Evolutionary conservation across 345 rosid species (phyloP), one percentile per base, ranked within the genome.

Genomic region (Aquilaria sinensis): DNA sequence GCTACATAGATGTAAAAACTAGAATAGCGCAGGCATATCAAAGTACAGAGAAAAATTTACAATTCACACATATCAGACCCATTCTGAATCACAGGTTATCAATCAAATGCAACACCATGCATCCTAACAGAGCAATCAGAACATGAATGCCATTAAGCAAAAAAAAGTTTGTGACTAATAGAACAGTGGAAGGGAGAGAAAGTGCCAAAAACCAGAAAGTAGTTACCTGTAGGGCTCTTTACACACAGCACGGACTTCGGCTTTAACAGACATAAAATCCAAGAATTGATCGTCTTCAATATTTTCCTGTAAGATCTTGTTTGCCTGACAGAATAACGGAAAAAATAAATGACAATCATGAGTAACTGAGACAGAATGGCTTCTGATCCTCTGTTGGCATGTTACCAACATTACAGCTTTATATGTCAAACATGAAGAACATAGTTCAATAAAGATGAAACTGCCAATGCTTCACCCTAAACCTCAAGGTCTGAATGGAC

Each of bases 281-380:
- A 94, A 71, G 88, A 94, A 90, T 75, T 85, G 92, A 77, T 94
- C 97, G 66, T 86, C 90, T 75, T 86, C 99, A 61, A 94, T 94
- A 85, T 80, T 90, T 81, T 90, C 85, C 83, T 74, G 77, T 81
- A 94, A 81, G 63, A 88, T 83, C 77, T 80, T 90, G 78, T 94
- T 85, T 54, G 97, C 97, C 99, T 90, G 58, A 64, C 1, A 6
- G 1, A 30, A 37, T 72, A 67, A 65, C 48, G 48, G 67, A 62
- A 14, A 43, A 70, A 47, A 41, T 12, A 23, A 31, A 30, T 2
- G 16, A n/a, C 9, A 68, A 52, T 34, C 45, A 64, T 47, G 51
- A 68, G 15, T 23, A 12, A 46, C 9, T 51, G 56, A 67, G 41
- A 9, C 43, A 51, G 37, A 33, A 23, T 16, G 41, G 51, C 56